Evolutionary conservation across 2,329 filamentous ascomycete species (phyloP).

Genomic region (Beauveria bassiana): DNA sequence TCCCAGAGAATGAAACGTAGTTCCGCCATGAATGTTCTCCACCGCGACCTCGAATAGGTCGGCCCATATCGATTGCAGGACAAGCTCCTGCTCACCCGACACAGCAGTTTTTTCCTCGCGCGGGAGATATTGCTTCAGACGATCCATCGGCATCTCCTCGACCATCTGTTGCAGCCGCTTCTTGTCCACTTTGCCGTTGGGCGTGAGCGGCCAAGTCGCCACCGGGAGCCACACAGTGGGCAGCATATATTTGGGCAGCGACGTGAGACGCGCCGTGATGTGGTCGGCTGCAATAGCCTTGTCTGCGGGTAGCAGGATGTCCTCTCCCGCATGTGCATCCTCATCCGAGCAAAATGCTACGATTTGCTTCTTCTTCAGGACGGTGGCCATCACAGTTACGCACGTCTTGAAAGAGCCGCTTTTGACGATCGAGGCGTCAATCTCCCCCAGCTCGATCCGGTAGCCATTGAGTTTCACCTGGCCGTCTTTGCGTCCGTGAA

Average conservation of each 20-base stretch:
- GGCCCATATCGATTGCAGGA: neutral
- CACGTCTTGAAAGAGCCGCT: neutral
- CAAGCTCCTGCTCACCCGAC: neutral
- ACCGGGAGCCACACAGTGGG: neutral
- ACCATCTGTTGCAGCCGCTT: neutral
- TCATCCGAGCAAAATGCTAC: neutral
- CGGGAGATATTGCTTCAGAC: neutral
- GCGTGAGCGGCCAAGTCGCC: neutral
- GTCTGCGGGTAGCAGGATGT: neutral
- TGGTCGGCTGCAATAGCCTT: neutral
- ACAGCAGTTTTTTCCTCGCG: neutral
- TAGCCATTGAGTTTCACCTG: slow-evolving; percentile 18
- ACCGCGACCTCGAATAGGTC: neutral
- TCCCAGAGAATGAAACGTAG: neutral
- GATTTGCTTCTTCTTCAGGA: neutral
- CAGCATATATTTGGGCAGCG: neutral
- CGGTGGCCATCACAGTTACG: neutral
- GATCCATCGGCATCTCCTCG: neutral
- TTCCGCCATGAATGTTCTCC: neutral
- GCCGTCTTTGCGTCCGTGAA: slow-evolving; percentile 16
- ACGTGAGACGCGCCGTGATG: neutral
- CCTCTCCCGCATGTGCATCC: neutral
- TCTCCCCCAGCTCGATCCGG: slow-evolving; percentile 15
- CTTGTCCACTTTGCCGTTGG: neutral
- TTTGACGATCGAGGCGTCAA: neutral